These are phyloP conservation scores for Blastomyces silverae DNA, from an alignment of 2,329 filamentous ascomycete genomes.

Conservation along the genomic window DNA sequence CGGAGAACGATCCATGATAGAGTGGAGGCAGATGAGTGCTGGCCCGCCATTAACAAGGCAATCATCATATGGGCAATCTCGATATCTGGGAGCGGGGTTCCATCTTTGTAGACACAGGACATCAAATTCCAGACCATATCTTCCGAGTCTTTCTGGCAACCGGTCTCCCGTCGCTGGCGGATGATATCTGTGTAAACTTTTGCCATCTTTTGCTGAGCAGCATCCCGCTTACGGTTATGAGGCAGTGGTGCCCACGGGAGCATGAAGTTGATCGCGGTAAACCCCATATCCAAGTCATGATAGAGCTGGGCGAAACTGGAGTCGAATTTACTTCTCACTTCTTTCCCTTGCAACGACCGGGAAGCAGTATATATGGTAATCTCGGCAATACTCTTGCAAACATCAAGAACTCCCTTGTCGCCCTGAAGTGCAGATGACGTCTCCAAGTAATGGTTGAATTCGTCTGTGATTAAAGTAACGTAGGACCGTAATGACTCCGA, in stretches of 20 bases:
- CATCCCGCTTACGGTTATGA: slow-evolving; percentile 76
- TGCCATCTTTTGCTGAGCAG: slow-evolving; percentile 72
- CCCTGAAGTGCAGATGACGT: slow-evolving; percentile 60
- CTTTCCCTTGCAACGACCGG: slow-evolving; percentile 74
- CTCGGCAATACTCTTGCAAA: slow-evolving; percentile 70
- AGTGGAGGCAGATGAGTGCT: slow-evolving; percentile 81
- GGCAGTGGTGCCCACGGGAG: slow-evolving; percentile 81
- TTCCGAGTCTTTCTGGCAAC: slow-evolving; percentile 48
- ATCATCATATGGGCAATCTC: slow-evolving; percentile 94
- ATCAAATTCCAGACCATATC: slow-evolving; percentile 92
- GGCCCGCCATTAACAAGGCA: slow-evolving; percentile 82
- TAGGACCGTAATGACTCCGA: slow-evolving; percentile 60
- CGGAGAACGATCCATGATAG: slow-evolving; percentile 78
- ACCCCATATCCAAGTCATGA: slow-evolving; percentile 85
- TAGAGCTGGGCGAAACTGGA: slow-evolving; percentile 73
- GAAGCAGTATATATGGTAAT: slow-evolving; percentile 88
- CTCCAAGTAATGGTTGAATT: slow-evolving; percentile 68
- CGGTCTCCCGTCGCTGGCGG: slow-evolving; percentile 57
- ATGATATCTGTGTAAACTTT: slow-evolving; percentile 79
- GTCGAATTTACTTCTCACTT: slow-evolving; percentile 74
- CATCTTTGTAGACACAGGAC: slow-evolving; percentile 78
- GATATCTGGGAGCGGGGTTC: slow-evolving; percentile 67
- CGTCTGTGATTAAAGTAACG: slow-evolving; percentile 68
- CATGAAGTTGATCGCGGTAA: slow-evolving; percentile 84
- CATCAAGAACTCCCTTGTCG: slow-evolving; percentile 61